These are phyloP conservation scores for Phaeosphaeriaceae sp. DNA, from an alignment of 2,329 filamentous ascomycete species.

Conservation along the genomic window DNA sequence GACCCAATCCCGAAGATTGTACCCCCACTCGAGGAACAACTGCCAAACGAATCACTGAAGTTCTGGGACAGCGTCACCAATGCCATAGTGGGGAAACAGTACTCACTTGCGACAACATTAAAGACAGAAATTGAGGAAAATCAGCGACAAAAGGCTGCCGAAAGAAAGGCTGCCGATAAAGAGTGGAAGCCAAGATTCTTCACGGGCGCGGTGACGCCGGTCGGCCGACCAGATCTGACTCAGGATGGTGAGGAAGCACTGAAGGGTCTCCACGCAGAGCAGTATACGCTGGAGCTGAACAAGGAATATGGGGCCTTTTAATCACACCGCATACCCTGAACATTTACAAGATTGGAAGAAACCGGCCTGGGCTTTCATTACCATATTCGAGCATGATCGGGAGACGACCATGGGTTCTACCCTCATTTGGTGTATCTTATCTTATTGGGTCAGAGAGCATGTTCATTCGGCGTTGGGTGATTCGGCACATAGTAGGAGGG, in stretches of 20 bases:
- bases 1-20: constrained; percentile 78
- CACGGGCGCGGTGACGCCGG: constrained; percentile 63
- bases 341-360: not conserved
- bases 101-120: constrained; percentile 78
- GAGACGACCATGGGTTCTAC: constrained; percentile 3
- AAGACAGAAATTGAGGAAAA: constrained; percentile 93
- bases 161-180: constrained; percentile 72
- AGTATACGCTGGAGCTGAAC: constrained; percentile 57
- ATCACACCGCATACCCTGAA: constrained; percentile 1
- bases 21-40: constrained; percentile 78
- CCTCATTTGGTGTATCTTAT: constrained; percentile 14
- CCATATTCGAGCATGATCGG: constrained; percentile 14
- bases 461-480: constrained; percentile 16
- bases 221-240: constrained; percentile 68
- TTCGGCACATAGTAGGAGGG: constrained; percentile 1
- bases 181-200: constrained; percentile 92
- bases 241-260: constrained; percentile 66
- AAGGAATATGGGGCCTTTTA: constrained; percentile 50
- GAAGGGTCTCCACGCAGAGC: constrained; percentile 60
- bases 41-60: constrained; percentile 85
- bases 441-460: constrained; percentile 18
- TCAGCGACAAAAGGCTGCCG: constrained; percentile 83
- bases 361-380: constrained; percentile 18
- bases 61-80: constrained; percentile 90
- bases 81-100: constrained; percentile 84